Conservation (phyloP, 2,329 filamentous ascomycete genomes). For the Ustulina deusta region DNA sequence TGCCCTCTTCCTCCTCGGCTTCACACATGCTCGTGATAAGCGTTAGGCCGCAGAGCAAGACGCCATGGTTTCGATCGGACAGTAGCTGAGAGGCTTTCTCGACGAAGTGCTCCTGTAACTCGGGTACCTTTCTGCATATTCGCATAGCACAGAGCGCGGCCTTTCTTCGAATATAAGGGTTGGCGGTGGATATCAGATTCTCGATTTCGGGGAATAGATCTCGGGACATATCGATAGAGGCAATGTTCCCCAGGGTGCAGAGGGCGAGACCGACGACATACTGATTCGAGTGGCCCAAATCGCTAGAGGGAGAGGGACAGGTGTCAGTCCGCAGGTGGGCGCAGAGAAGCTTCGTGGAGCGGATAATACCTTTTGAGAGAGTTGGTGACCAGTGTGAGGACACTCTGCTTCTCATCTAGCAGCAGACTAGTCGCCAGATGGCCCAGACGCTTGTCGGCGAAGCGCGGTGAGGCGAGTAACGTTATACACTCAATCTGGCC, state of each 20-base stretch:
- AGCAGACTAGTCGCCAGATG: constrained; percentile 96
- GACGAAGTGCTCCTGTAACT: constrained; percentile 95
- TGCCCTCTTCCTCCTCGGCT: constrained; percentile 90
- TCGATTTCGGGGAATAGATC: constrained; percentile 98
- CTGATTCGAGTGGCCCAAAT: constrained; percentile 96
- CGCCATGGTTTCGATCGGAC: constrained; percentile 94
- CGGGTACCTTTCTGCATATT: constrained; percentile 97
- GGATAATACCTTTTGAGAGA: constrained; percentile 88
- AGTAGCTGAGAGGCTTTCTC: constrained; percentile 92
- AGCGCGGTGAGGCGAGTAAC: constrained; percentile 93
- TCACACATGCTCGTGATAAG: constrained; percentile 93
- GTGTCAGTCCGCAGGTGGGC: constrained; percentile 51
- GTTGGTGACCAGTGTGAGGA: constrained; percentile 95
- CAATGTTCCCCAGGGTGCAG: constrained; percentile 96
- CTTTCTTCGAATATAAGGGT: constrained; percentile 98
- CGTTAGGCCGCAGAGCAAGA: constrained; percentile 91
- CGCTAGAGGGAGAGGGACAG: constrained; percentile 64
- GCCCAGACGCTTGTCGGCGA: constrained; percentile 95
- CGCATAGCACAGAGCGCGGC: constrained; percentile 99
- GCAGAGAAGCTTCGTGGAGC: neutral
- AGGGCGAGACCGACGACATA: constrained; percentile 97
- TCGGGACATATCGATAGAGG: constrained; percentile 97
- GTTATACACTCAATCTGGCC: constrained; percentile 99
- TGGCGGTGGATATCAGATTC: constrained; percentile 87
- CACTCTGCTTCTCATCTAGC: constrained; percentile 98